Base-by-base conservation (phyloP, 2,329 filamentous ascomycete species). In the Neofusicoccum umdonicola region DNA sequence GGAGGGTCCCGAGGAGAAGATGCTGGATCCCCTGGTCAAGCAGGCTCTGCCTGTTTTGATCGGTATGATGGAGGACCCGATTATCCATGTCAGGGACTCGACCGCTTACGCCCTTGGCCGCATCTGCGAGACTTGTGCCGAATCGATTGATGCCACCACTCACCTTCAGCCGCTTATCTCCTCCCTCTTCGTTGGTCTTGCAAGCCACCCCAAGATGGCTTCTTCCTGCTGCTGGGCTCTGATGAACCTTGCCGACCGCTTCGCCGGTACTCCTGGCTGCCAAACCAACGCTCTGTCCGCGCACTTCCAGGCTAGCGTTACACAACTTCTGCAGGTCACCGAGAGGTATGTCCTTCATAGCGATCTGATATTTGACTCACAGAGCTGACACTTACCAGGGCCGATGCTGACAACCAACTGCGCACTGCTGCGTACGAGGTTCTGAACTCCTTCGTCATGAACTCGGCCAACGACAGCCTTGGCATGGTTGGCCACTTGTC, bases 151-250 rank as follows among this genome's bases (percentile, higher is more conserved):
- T 76, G 90, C 92, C 45, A 83, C 86, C 70, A 84, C 88, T 68
- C 92, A 97, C 75, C 86, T 99, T 4, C 90, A 93, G 68, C 87
- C 90, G 19, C 84, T 99, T 67, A 94, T 99, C 73, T 87, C 88
- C 64, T 91, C 93, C 45, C 86, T 99, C 9, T 99, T 99, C 82
- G 88, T 89, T 70, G 95, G 94, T 58, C 85, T 99, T 66, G 88
- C 92, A 66, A 94, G 91, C 81, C 95, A 90, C 76, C 90, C 93
- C 66, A 97, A 96, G 86, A 99, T 99, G 89, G 95, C 94, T 37
- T 89, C 92, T 63, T 99, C 95, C 35, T 98, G 95, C 87, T 99
- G 95, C 82, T 97, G 96, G 95, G 93, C 95, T 37, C 82, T 99
- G 70, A 98, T 99, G 92, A 99, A 98, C 80, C 82, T 99, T 75